Conservation (phyloP, 345 rosid species). For the Salix arbutifolia region DNA sequence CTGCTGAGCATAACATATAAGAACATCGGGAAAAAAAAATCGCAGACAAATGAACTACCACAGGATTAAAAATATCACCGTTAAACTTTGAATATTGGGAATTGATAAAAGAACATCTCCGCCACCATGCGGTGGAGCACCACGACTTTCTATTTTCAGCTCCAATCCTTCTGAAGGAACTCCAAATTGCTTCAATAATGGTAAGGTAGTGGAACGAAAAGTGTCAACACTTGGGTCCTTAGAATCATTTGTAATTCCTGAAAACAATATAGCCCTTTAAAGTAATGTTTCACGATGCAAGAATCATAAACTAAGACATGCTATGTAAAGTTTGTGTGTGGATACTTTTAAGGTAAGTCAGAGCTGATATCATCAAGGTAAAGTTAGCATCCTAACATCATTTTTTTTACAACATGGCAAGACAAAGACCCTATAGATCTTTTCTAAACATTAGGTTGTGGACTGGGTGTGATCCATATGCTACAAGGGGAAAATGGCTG, state of each 20-base stretch:
- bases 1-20: slow-evolving; percentile 37
- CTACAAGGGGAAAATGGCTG: background rate
- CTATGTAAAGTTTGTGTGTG: background rate
- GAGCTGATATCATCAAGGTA: background rate
- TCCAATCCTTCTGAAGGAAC: slow-evolving; percentile 74
- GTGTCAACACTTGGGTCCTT: slow-evolving; percentile 82
- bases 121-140: slow-evolving; percentile 77
- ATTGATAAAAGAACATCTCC: slow-evolving; percentile 72
- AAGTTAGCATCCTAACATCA: background rate
- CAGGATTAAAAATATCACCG: slow-evolving; percentile 33
- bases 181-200: slow-evolving; percentile 62
- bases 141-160: slow-evolving; percentile 70
- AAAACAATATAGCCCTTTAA: background rate
- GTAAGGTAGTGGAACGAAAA: slow-evolving; percentile 61
- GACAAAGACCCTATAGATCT: background rate
- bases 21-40: background rate
- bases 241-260: slow-evolving; percentile 84
- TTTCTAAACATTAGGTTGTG: background rate
- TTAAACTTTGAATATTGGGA: slow-evolving; percentile 51
- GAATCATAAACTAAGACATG: background rate
- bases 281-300: background rate
- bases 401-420: background rate
- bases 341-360: background rate
- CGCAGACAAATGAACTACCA: background rate
- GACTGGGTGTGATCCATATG: background rate